phyloP scores from a whole-genome alignment of 2,329 filamentous ascomycete species.

The Sarocladium oryzae region DNA sequence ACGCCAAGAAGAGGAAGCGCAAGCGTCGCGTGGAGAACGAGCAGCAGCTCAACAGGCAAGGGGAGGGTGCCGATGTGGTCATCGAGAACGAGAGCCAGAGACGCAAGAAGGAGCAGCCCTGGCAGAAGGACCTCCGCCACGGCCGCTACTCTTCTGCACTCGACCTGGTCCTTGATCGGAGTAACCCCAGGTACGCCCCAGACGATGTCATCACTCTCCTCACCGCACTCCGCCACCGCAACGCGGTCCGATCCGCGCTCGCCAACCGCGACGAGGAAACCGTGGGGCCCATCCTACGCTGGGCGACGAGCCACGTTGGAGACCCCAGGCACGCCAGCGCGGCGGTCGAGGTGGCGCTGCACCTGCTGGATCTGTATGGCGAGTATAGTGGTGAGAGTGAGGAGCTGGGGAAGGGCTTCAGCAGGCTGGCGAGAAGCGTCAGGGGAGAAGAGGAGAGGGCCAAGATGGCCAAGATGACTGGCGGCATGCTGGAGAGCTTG shows the following conservation, averaged over 20 bases:
- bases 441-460: constrained; percentile 73
- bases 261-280: constrained; percentile 73
- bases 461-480: constrained; percentile 73
- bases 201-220: constrained; percentile 69
- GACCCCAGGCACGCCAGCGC: constrained; percentile 76
- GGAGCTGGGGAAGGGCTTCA: constrained; percentile 65
- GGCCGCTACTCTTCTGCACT: constrained; percentile 72
- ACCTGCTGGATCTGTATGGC: constrained; percentile 81
- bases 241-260: constrained; percentile 74
- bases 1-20: constrained; percentile 63
- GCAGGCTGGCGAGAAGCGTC: constrained; percentile 63
- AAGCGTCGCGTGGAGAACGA: constrained; percentile 46
- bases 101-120: constrained; percentile 58
- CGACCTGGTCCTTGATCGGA: constrained; percentile 64
- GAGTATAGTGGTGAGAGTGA: constrained; percentile 68
- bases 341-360: constrained; percentile 75
- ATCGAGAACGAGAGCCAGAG: constrained; percentile 63
- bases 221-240: constrained; percentile 79
- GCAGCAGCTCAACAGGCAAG: constrained; percentile 67
- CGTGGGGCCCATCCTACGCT: constrained; percentile 75
- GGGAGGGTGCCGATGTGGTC: constrained; percentile 80
- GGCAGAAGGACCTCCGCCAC: constrained; percentile 77
- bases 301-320: constrained; percentile 73
- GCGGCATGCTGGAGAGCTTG: constrained; percentile 76
- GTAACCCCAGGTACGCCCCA: constrained; percentile 46